phyloP scores from a whole-genome alignment of 345 rosid species.

The Trapa bicornis region DNA sequence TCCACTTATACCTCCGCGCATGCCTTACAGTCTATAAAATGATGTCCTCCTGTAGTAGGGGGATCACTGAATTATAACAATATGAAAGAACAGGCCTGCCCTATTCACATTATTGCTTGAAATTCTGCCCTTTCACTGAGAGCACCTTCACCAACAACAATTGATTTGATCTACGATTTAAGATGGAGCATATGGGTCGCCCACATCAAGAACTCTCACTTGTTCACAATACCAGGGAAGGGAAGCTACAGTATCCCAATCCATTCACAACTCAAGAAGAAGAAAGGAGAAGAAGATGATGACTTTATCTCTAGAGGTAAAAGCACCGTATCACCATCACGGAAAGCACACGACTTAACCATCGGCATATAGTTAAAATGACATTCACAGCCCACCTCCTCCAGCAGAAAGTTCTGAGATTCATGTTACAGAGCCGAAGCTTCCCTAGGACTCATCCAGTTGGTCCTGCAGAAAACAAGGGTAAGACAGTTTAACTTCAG shows the following conservation, averaged over 20 bases:
- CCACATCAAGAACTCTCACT: background rate
- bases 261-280: background rate
- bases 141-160: background rate
- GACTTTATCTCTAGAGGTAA: background rate
- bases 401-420: background rate
- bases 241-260: background rate
- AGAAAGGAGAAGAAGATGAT: background rate
- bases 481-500: background rate
- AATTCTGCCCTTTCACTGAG: background rate
- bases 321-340: background rate
- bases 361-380: background rate
- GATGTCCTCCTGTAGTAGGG: no score
- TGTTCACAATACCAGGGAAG: background rate
- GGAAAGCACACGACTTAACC: background rate
- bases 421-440: background rate
- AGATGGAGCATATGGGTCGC: background rate
- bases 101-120: background rate
- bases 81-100: no score
- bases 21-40: no score
- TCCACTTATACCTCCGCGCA: no score
- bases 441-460: slow-evolving; percentile 4
- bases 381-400: slow-evolving; percentile 8
- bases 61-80: no score
- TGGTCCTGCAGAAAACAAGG: background rate
- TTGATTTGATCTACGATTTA: background rate